A percentile compares a stretch with the other conserved stretches of the same genome.
phyloP scores from a whole-genome alignment of 2,329 filamentous ascomycete genomes.

The Sporothrix dimorphospora region DNA sequence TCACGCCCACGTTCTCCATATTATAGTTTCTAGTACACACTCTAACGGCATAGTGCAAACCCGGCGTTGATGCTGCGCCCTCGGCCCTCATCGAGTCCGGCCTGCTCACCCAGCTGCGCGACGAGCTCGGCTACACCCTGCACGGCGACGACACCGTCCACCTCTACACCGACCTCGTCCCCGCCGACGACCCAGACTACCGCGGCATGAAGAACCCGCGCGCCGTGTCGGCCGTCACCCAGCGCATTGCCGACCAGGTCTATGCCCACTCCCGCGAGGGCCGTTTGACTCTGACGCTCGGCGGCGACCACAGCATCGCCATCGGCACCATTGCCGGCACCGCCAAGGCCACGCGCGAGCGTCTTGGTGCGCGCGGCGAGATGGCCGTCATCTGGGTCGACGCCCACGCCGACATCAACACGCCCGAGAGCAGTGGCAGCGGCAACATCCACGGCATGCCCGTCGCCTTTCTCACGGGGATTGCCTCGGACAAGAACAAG shows the following conservation, averaged over 20 bases:
- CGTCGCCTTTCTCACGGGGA: constrained; percentile 84
- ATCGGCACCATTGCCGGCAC: constrained; percentile 91
- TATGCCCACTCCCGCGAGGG: constrained; percentile 84
- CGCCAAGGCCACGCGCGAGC: constrained; percentile 82
- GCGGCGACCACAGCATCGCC: constrained; percentile 94
- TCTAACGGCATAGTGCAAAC: constrained; percentile 67
- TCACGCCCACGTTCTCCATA: neutral
- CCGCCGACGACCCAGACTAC: constrained; percentile 73
- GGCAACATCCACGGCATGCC: constrained; percentile 99
- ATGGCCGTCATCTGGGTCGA: constrained; percentile 98
- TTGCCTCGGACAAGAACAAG: constrained; percentile 74
- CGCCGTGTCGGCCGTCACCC: constrained; percentile 82
- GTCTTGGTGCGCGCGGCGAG: constrained; percentile 67
- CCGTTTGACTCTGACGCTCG: constrained; percentile 87
- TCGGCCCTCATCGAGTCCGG: constrained; percentile 86
- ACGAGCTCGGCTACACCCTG: constrained; percentile 87
- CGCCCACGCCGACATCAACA: constrained; percentile 97
- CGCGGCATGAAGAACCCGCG: constrained; percentile 94
- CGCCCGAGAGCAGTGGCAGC: constrained; percentile 83
- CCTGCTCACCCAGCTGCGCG: constrained; percentile 77
- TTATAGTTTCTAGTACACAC: too few species aligned
- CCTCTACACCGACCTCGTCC: constrained; percentile 75
- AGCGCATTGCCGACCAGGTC: constrained; percentile 78
- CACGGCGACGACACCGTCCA: constrained; percentile 83
- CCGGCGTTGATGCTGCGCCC: constrained; percentile 88